Evolutionary conservation across 352 stramenopile genomes (phyloP), one percentile per base, ranked within the genome.

Genomic region (Phytophthora brassicae): DNA sequence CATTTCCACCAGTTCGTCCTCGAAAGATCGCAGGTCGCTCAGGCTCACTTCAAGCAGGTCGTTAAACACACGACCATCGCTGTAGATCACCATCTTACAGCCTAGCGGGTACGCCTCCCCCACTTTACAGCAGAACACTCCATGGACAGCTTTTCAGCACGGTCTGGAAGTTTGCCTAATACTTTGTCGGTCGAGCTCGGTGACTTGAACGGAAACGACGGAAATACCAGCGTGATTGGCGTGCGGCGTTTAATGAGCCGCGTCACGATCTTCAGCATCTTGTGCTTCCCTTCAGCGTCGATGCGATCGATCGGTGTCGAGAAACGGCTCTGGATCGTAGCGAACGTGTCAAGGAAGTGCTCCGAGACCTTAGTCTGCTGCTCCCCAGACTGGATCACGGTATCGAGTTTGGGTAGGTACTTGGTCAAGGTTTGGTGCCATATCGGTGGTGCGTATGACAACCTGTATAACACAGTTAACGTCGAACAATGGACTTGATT

Each of bases 21-120:
- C 46, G 24, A 56, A 66, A 0, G 58, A 49, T 14, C 44, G 44
- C 7, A 66, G 22, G 24, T 66, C 46, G 17, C 26, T 43, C 20
- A 60, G 50, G 16, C 42, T 42, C 17, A 54, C 58, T n/a, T 50
- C 58, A 19, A 66, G 17, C n/a, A 66, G 24, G 44, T 66, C 58
- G 16, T 49, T 54, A 42, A 66, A 66, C 22, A 57, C 56, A 6
- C 56, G 56, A 11, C 56, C 56, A 20, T 66, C 56, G 20, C 56
- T 64, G 23, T 58, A 66, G 35, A 60, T 66, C 24, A 58, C 52
- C 42, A 60, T 58, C 19, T 56, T 60, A 26, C 58, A 66, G 8
- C 58, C 58, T 22, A 46, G 29, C 6, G 58, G 23, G 23, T 66
- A 66, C 9, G 11, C 43, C 17, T 56, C 58, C 35, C 60, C 58